Percentiles rank a stretch among this genome's conserved stretches.
phyloP scores from a whole-genome alignment of 768 basidiomycete genomes.

The Ramaria sp. region DNA sequence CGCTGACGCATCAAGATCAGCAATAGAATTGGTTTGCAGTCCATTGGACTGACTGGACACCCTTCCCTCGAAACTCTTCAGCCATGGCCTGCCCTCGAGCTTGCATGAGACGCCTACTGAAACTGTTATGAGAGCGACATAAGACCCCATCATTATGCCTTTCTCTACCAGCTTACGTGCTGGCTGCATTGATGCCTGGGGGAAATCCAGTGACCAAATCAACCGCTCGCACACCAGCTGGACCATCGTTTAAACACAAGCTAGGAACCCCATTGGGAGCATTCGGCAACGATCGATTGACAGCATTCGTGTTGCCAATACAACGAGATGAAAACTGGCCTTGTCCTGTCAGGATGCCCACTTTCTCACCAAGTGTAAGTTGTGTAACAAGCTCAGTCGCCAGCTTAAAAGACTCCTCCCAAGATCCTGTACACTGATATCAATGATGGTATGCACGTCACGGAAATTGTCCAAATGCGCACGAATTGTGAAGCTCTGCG shows the following conservation, averaged over 20 bases:
- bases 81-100: constrained; percentile 8
- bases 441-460: no score
- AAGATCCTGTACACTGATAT: constrained; percentile 6
- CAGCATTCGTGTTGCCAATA: constrained; percentile 4
- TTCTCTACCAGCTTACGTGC: constrained; percentile 28
- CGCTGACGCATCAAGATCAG: neutral
- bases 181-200: constrained; percentile 22
- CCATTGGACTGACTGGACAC: constrained; percentile 5
- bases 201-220: constrained; percentile 28
- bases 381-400: constrained; percentile 3
- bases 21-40: neutral
- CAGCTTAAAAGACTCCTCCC: constrained; percentile 4
- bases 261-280: constrained; percentile 6
- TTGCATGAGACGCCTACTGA: constrained; percentile 10
- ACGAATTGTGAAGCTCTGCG: no score
- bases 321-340: constrained; percentile 10
- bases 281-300: constrained; percentile 5
- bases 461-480: no score
- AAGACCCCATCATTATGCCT: neutral
- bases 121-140: neutral
- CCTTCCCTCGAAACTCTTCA: constrained; percentile 11
- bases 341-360: constrained; percentile 7
- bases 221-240: constrained; percentile 5
- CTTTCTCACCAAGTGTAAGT: constrained; percentile 9
- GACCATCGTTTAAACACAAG: constrained; percentile 11